Base-by-base conservation (phyloP, 805 yeast species). In the Tetrapisispora nanseiensis region DNA sequence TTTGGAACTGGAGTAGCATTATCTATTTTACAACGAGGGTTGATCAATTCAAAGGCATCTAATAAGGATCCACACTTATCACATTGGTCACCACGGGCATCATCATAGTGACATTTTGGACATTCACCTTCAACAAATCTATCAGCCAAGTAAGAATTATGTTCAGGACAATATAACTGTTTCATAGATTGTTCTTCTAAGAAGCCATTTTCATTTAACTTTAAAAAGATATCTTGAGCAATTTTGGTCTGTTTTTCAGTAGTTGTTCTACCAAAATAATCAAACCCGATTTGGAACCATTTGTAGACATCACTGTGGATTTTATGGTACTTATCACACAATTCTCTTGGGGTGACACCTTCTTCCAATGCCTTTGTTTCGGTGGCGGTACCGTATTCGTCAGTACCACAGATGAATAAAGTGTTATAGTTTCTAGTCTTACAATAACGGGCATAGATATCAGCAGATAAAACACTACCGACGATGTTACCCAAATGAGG, bases 11-110 rank as follows among this genome's bases (percentile, higher is more conserved):
- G 99, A 10, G 82, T 71, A 36, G 86, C 74, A 52, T 77, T 75
- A 59, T 92, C 98, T 47, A 92, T 67, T 67, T 92, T 90, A 76
- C 99, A 92, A 54, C 95, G 84, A 42, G 99, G 97, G 49, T 89
- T 76, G 51, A 90, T 80, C 62, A 92, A 75, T 66, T 92, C 97
- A 57, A 87, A 82, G 39, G 98, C 95, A 62, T 90, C 84, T 54
- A 92, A 72, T 50, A 92, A 71, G 46, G 69, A 67, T 51, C 98
- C 99, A 72, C 99, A 92, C 56, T 81, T 81, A 65, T 92, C 99
- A 75, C 99, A 92, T 71, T 92, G 99, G 65, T 92, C 99, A 54
- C 99, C 99, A 65, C 98, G 80, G 26, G 99, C 99, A 62, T 92
- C 98, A 48, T 84, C 95, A 61, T 87, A 92, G 35, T 71, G 75